Evolutionary conservation across 2,329 filamentous ascomycete species (phyloP), one percentile per base, ranked within the genome.

Genomic region (Aspergillus carbonarius): DNA sequence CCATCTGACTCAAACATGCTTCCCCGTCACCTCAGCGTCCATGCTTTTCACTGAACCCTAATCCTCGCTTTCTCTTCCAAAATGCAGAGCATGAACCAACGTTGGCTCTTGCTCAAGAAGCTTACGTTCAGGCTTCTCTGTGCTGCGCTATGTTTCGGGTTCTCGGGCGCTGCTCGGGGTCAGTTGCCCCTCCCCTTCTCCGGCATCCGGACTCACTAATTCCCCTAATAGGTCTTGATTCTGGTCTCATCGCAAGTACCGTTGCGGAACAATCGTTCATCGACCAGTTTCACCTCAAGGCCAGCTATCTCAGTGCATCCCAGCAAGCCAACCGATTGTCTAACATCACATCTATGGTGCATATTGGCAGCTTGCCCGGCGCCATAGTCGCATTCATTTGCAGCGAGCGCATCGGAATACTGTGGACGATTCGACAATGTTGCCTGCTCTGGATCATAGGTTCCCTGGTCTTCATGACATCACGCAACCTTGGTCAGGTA

Each of bases 281-380:
- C 20, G 17, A 56, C 12, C 54, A 63, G 40, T 66, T 66, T 13
- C 34, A 59, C 9, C 54, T 66, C 6, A 5, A 53, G 4, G 51
- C 58, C 4, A 44, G n/a, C 15, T 52, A 30, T 7, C 63, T 65
- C 23, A 54, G 46, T 49, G 55, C 59, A 7, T 54, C 62, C 5
- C 59, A 70, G 12, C 67, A 70, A 53, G 72, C 73, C 12, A 65
- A 72, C 34, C 68, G 68, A 39, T 67, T 72, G 27, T 73, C 70
- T 6, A 76, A 76, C 53, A 71, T 77, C 42, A 73, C 73, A 2
- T 70, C 74, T 0, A 76, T 76, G 75, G 75, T 76, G 5, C 73
- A 76, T 32, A 74, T 77, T 47, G 74, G 74, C 8, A 72, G 69
- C 63, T 68, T 76, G 23, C 71, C 69, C 5, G 74, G 75, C n/a